Evolutionary conservation across 2,329 filamentous ascomycete species (phyloP).

Genomic region (Penicillium sp.): DNA sequence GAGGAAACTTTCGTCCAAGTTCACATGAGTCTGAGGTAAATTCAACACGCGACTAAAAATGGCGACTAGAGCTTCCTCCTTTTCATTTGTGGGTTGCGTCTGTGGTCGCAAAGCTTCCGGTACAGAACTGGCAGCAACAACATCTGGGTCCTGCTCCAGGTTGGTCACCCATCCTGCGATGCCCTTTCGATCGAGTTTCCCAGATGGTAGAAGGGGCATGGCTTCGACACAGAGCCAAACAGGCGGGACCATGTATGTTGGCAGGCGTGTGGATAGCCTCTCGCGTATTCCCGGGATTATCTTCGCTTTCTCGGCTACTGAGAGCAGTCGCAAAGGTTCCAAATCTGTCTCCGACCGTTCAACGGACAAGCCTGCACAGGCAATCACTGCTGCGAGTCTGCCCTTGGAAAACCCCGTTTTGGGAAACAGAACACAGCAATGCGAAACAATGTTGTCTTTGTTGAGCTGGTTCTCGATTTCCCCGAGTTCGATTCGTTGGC

Average conservation of each 20-base stretch:
- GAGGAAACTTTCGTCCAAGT: slow-evolving; percentile 37
- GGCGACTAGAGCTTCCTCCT: slow-evolving; percentile 26
- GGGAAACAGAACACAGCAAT: slow-evolving; percentile 33
- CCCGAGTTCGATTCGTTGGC: slow-evolving; percentile 58
- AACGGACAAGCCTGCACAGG: slow-evolving; percentile 20
- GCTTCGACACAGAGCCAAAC: slow-evolving; percentile 42
- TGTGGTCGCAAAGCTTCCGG: not conserved
- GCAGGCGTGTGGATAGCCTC: slow-evolving; percentile 29
- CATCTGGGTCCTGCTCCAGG: slow-evolving; percentile 25
- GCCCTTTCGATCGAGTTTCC: slow-evolving; percentile 42
- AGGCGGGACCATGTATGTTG: slow-evolving; percentile 45
- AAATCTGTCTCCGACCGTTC: slow-evolving; percentile 14
- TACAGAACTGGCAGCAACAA: slow-evolving; percentile 3
- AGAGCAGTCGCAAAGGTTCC: slow-evolving; percentile 22
- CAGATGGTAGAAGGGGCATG: slow-evolving; percentile 41
- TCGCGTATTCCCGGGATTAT: slow-evolving; percentile 25
- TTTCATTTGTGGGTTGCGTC: slow-evolving; percentile 18
- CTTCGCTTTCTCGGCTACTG: slow-evolving; percentile 14
- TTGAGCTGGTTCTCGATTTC: slow-evolving; percentile 43
- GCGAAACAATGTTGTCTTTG: slow-evolving; percentile 26
- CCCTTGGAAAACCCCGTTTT: slow-evolving; percentile 31
- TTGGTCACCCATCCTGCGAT: slow-evolving; percentile 30
- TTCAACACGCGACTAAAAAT: slow-evolving; percentile 39
- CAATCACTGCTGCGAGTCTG: slow-evolving; percentile 29
- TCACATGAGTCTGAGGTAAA: slow-evolving; percentile 29